Percentiles rank a stretch among this genome's conserved stretches.
Conservation (phyloP, 495 filamentous ascomycete species). For the Letharia lupina region DNA sequence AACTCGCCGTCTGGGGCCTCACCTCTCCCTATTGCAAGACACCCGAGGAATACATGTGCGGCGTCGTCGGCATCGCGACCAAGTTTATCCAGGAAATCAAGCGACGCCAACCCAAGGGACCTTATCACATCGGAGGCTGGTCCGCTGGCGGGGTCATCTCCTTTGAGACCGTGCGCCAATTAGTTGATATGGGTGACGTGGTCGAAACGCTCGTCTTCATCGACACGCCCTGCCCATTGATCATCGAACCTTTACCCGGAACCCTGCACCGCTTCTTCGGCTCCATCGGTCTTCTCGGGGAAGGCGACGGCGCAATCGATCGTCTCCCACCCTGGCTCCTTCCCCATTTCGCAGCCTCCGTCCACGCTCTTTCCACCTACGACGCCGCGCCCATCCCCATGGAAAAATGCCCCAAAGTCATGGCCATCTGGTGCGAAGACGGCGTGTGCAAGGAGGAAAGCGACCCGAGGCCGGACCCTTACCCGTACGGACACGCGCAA, state of each 20-base stretch:
- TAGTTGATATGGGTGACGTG: slow-evolving; percentile 56
- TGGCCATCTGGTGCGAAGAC: slow-evolving; percentile 70
- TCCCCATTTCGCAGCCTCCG: slow-evolving; percentile 72
- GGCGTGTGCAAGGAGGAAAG: slow-evolving; percentile 65
- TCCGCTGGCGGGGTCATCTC: slow-evolving; percentile 83
- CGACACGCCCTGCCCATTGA: slow-evolving; percentile 71
- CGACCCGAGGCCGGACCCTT: slow-evolving; percentile 62
- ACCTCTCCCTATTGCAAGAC: slow-evolving; percentile 62
- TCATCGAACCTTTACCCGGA: slow-evolving; percentile 66
- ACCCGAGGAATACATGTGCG: slow-evolving; percentile 46
- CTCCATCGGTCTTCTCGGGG: slow-evolving; percentile 70
- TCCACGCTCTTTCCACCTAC: slow-evolving; percentile 67
- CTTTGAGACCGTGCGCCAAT: slow-evolving; percentile 69
- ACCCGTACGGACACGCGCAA: slow-evolving; percentile 60
- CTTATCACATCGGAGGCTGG: slow-evolving; percentile 65
- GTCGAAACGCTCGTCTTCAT: slow-evolving; percentile 73
- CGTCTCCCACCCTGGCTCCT: slow-evolving; percentile 71
- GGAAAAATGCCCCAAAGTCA: slow-evolving; percentile 52
- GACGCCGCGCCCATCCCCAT: slow-evolving; percentile 46
- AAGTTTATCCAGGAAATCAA: slow-evolving; percentile 59
- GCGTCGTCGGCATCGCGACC: slow-evolving; percentile 47
- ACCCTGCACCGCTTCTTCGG: slow-evolving; percentile 74
- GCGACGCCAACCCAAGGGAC: slow-evolving; percentile 65
- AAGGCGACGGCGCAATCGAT: slow-evolving; percentile 42
- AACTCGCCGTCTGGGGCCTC: slow-evolving; percentile 51